These are phyloP conservation scores for Neophaeococcomyces mojaviensis DNA, from an alignment of 2,329 filamentous ascomycete species.

Conservation along the genomic window DNA sequence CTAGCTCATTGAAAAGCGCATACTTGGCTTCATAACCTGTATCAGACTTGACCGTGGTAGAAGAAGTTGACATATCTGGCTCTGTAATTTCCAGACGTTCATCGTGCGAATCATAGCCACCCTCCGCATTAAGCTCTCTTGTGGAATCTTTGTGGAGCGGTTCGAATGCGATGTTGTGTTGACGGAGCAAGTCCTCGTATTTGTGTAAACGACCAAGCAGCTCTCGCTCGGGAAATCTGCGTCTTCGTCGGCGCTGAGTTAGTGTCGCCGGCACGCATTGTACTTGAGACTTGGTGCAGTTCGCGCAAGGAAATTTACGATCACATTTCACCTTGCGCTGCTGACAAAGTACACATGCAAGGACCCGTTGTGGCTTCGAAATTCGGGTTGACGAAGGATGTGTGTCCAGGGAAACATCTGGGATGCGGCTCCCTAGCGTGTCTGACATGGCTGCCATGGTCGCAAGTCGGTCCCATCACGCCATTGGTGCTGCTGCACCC, in stretches of 20 bases:
- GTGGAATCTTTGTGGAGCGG: constrained; percentile 43
- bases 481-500: no score
- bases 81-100: constrained; percentile 19
- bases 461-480: no score
- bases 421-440: no score
- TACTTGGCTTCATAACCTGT: constrained; percentile 28
- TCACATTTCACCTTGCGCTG: constrained; percentile 70
- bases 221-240: constrained; percentile 61
- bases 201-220: constrained; percentile 60
- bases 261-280: constrained; percentile 45
- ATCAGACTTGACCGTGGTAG: constrained; percentile 24
- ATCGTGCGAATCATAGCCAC: constrained; percentile 23
- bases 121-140: constrained; percentile 14
- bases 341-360: constrained; percentile 64
- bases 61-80: constrained; percentile 20
- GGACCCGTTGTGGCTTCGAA: constrained; percentile 32
- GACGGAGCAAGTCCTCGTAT: constrained; percentile 59
- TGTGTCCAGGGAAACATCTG: no score
- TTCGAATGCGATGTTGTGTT: constrained; percentile 63
- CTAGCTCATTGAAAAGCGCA: constrained; percentile 6
- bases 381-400: background rate
- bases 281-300: constrained; percentile 56
- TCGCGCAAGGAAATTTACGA: constrained; percentile 62
- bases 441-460: no score
- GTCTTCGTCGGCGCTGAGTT: constrained; percentile 51